Evolutionary conservation across 352 stramenopile genomes (phyloP).

Genomic region (Phytopythium aichiense): DNA sequence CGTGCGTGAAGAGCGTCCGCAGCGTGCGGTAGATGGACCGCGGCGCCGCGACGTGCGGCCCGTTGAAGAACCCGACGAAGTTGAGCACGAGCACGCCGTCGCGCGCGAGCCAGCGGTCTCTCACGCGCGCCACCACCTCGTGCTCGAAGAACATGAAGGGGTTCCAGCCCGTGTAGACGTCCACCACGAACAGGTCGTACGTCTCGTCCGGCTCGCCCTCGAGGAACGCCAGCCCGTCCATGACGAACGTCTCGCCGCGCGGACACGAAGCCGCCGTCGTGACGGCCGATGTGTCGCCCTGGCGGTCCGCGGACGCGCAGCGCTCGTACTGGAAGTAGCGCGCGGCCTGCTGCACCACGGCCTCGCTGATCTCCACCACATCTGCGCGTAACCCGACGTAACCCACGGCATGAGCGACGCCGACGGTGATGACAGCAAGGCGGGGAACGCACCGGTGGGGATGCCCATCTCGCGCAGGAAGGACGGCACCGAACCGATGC

Average conservation of each 20-base stretch:
- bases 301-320: slow-evolving; percentile 24
- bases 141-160: slow-evolving; percentile 64
- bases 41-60: slow-evolving; percentile 37
- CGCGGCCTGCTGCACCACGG: slow-evolving; percentile 55
- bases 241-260: slow-evolving; percentile 55
- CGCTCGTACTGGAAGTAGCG: slow-evolving; percentile 71
- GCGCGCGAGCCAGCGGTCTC: slow-evolving; percentile 47
- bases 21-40: slow-evolving; percentile 72
- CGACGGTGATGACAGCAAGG: not conserved
- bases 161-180: slow-evolving; percentile 75
- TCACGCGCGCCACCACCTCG: slow-evolving; percentile 48
- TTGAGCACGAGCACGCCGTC: slow-evolving; percentile 72
- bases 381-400: slow-evolving; percentile 20
- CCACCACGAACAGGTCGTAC: slow-evolving; percentile 62
- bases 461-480: slow-evolving; percentile 60
- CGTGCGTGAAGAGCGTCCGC: slow-evolving; percentile 58
- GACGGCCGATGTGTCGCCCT: slow-evolving; percentile 18
- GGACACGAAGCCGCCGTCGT: slow-evolving; percentile 15
- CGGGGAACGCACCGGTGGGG: slow-evolving; percentile 32
- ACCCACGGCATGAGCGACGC: not conserved
- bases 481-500: slow-evolving; percentile 63
- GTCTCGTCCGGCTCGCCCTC: slow-evolving; percentile 11
- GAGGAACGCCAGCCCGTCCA: slow-evolving; percentile 63
- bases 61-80: slow-evolving; percentile 70
- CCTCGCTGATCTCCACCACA: slow-evolving; percentile 72